These are phyloP conservation scores for Skeletonema potamos DNA, from an alignment of 108 stramenopile genomes.

Conservation along the genomic window DNA sequence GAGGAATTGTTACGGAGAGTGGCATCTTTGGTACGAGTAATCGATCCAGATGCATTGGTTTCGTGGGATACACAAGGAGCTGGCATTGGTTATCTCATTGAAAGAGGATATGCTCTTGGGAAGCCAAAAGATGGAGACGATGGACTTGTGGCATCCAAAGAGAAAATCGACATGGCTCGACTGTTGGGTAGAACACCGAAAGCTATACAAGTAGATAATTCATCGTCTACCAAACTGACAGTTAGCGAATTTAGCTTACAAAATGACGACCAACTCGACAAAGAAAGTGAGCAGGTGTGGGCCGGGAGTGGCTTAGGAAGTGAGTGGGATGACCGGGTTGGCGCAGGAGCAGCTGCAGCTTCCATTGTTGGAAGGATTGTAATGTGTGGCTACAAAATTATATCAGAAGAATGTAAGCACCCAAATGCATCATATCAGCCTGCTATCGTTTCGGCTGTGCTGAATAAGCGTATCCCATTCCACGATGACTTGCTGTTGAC, in stretches of 20 bases:
- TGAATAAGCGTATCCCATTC: slow-evolving; percentile 73
- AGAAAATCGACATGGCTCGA: slow-evolving; percentile 70
- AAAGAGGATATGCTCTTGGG: slow-evolving; percentile 62
- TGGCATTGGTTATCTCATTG: slow-evolving; percentile 83
- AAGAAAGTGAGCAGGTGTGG: slow-evolving; percentile 49
- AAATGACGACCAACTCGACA: slow-evolving; percentile 16
- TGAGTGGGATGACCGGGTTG: slow-evolving; percentile 91
- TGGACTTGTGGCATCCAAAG: slow-evolving; percentile 1
- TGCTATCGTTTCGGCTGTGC: slow-evolving; percentile 75
- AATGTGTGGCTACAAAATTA: slow-evolving; percentile 77
- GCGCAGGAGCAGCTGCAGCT: slow-evolving; percentile 85
- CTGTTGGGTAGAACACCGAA: slow-evolving; percentile 77
- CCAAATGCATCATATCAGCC: slow-evolving; percentile 84
- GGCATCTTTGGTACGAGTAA: slow-evolving; percentile 63
- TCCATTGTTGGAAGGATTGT: slow-evolving; percentile 86
- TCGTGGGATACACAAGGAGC: slow-evolving; percentile 89
- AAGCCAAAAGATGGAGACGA: slow-evolving; percentile 31
- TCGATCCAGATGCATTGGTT: slow-evolving; percentile 82
- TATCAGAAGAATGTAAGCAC: slow-evolving; percentile 88
- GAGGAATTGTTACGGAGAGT: slow-evolving; percentile 61
- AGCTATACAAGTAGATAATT: neutral
- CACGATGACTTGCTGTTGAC: slow-evolving; percentile 79
- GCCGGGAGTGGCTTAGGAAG: slow-evolving; percentile 78
- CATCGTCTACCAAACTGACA: neutral
- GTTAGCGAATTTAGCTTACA: neutral